Evolutionary conservation across 148 eudicot species (phyloP).

Genomic region (Camellia sinensis): DNA sequence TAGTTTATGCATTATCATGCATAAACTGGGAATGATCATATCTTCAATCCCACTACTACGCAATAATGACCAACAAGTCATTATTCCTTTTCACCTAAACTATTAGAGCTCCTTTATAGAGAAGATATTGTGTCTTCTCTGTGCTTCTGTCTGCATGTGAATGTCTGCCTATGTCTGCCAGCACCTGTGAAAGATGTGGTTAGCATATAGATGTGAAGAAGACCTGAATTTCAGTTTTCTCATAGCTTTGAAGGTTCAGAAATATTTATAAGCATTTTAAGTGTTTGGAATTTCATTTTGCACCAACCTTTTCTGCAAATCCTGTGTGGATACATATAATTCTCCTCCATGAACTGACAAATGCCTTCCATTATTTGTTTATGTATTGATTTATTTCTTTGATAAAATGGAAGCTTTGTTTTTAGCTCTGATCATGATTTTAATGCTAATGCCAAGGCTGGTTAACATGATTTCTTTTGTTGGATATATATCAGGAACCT

Average conservation of each 20-base stretch:
- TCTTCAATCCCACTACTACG: not conserved
- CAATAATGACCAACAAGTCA: not conserved
- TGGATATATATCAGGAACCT: slow-evolving; percentile 17
- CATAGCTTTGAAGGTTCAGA: not conserved
- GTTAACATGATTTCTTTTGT: not conserved
- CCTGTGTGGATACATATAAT: too few species aligned
- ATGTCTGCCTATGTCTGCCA: too few species aligned
- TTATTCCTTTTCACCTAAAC: not conserved
- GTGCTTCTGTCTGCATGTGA: not conserved
- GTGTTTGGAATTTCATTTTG: not conserved
- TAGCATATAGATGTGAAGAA: not conserved
- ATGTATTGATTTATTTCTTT: not conserved
- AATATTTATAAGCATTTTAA: not conserved
- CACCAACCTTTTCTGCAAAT: too few species aligned
- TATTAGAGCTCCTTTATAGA: not conserved
- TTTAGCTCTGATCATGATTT: not conserved
- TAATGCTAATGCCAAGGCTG: not conserved
- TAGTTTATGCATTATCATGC: not conserved
- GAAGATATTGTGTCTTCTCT: not conserved
- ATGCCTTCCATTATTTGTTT: not conserved
- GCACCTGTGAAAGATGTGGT: not conserved
- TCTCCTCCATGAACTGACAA: not conserved
- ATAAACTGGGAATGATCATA: not conserved
- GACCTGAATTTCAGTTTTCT: not conserved
- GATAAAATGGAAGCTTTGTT: not conserved